A percentile compares a stretch with the other conserved stretches of the same genome.
These are phyloP conservation scores for Begonia peltatifolia DNA, from an alignment of 306 rosid genomes.

Conservation along the genomic window DNA sequence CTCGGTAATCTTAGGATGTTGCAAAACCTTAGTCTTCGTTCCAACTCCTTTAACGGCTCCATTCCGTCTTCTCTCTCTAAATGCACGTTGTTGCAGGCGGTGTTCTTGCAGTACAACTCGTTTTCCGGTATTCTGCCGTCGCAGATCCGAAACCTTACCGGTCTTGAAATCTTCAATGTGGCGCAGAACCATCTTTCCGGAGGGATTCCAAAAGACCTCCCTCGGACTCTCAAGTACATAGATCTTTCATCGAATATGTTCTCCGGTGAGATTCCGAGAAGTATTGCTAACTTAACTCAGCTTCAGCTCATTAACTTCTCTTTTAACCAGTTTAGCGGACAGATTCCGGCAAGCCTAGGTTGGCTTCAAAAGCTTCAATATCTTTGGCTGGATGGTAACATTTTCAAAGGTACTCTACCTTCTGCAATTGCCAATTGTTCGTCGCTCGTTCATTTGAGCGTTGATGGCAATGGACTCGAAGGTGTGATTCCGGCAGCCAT, in stretches of 20 bases:
- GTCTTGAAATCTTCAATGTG: constrained; percentile 44
- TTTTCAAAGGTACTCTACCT: constrained; percentile 61
- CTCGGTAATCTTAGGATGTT: constrained; percentile 42
- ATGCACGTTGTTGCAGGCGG: constrained; percentile 49
- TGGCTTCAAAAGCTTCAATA: constrained; percentile 60
- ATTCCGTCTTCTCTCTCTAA: constrained; percentile 47
- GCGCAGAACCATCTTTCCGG: constrained; percentile 72
- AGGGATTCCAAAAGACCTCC: constrained; percentile 31
- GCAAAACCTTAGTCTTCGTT: constrained; percentile 57
- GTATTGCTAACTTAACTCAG: constrained; percentile 31
- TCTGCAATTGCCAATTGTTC: constrained; percentile 80
- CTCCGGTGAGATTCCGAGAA: constrained; percentile 63
- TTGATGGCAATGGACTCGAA: constrained; percentile 53
- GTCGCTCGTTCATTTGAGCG: constrained; percentile 70
- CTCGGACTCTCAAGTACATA: constrained; percentile 35
- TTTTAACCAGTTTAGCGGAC: constrained; percentile 51
- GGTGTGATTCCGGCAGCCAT: constrained; percentile 85
- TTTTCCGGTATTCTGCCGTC: constrained; percentile 58
- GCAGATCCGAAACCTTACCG: constrained; percentile 50
- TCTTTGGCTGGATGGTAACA: constrained; percentile 80
- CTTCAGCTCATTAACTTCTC: constrained; percentile 74
- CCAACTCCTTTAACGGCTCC: constrained; percentile 66
- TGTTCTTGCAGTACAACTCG: constrained; percentile 63
- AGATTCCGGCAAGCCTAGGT: constrained; percentile 67
- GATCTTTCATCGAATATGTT: constrained; percentile 73